Conservation (phyloP, 2,329 filamentous ascomycete species). For the Calycina marina region DNA sequence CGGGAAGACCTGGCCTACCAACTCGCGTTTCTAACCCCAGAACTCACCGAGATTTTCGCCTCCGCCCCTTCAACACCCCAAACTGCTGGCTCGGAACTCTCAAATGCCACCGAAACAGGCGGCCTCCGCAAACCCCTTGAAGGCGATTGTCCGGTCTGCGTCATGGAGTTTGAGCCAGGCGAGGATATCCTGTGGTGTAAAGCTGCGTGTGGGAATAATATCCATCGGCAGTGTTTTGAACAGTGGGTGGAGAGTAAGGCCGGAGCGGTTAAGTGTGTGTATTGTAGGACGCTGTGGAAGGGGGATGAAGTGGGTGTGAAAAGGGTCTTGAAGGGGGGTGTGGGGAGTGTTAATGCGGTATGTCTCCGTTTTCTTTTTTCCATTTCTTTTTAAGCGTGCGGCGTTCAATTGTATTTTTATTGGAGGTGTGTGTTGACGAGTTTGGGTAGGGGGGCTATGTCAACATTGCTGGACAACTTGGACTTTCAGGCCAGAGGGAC, state of each 20-base stretch:
- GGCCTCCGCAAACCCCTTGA: conserved; percentile 42
- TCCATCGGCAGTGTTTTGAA: conserved; percentile 37
- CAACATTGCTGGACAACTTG: conserved; percentile 46
- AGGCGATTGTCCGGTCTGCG: conserved; percentile 50
- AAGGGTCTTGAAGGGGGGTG: conserved; percentile 29
- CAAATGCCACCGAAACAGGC: conserved; percentile 25
- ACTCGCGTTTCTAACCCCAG: conserved; percentile 40
- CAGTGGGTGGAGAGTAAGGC: conserved; percentile 37
- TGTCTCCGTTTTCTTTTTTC: too few relatives aligned
- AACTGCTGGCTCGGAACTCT: conserved; percentile 21
- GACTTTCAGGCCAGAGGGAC: conserved; percentile 38
- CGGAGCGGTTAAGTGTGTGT: conserved; percentile 39
- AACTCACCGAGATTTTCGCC: conserved; percentile 40
- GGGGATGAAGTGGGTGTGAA: conserved; percentile 28
- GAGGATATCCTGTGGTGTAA: conserved; percentile 41
- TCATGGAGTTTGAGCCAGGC: conserved; percentile 34
- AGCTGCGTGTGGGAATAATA: conserved; percentile 45
- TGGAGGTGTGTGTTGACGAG: too few relatives aligned
- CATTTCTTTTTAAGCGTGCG: too few relatives aligned
- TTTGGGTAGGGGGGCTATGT: conserved; percentile 39
- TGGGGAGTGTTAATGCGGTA: conserved; percentile 16
- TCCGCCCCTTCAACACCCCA: conserved; percentile 34
- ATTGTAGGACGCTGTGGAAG: conserved; percentile 44
- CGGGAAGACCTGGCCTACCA: conserved; percentile 41
- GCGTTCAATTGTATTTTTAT: too few relatives aligned